These are phyloP conservation scores for Saposhnikovia divaricata DNA, from an alignment of 129 eudicot genomes.

Conservation along the genomic window DNA sequence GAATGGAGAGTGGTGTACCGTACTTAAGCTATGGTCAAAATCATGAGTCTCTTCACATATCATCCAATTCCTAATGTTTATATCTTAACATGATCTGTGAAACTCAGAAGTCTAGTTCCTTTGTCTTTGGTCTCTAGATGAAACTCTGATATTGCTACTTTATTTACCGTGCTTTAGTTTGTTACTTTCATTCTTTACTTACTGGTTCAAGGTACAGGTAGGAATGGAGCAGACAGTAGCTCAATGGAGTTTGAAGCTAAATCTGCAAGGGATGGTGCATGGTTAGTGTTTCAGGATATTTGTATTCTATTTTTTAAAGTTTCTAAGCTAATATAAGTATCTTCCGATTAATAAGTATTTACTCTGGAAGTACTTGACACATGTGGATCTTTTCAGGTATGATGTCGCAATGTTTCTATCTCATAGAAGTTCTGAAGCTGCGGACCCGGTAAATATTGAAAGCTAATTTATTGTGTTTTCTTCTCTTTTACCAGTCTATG, in stretches of 20 bases:
- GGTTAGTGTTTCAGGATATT: constrained; percentile 39
- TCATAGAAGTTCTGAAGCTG: constrained; percentile 62
- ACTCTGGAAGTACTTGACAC: not conserved
- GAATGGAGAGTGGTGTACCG: too few species aligned
- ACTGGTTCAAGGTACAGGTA: constrained; percentile 40
- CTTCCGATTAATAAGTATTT: not conserved
- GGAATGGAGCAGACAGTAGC: constrained; percentile 45
- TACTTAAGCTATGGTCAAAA: too few species aligned
- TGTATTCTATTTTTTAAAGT: not conserved
- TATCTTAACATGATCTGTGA: not conserved
- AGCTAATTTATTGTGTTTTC: not conserved
- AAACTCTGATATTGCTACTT: not conserved
- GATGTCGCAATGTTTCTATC: constrained; percentile 78
- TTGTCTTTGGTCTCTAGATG: not conserved
- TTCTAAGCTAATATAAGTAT: not conserved
- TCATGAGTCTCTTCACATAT: not conserved
- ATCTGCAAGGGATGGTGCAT: constrained; percentile 99
- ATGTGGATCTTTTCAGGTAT: constrained; percentile 45
- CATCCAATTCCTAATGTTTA: not conserved
- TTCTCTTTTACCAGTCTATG: not conserved
- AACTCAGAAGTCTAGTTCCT: not conserved
- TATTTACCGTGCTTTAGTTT: not conserved
- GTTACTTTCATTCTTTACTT: constrained; percentile 3
- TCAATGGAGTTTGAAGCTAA: constrained; percentile 98
- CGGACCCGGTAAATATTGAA: constrained; percentile 64